These are phyloP conservation scores for Tricholomella constricta DNA, from an alignment of 768 basidiomycete species.

Conservation along the genomic window DNA sequence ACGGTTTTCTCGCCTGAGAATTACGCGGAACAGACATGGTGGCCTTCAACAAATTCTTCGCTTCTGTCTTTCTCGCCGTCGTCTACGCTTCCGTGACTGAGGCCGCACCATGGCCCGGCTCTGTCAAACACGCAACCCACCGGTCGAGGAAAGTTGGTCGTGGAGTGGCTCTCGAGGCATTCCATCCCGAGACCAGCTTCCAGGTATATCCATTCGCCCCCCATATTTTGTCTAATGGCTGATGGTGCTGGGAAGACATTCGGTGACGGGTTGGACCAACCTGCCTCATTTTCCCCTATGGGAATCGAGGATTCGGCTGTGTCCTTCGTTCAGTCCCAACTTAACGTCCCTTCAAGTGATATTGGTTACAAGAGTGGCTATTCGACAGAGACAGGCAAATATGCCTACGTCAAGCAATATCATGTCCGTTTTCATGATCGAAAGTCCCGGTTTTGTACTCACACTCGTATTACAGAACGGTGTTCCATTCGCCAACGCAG, in stretches of 20 bases:
- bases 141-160: constrained; percentile 1
- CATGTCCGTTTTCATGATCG: constrained; percentile 15
- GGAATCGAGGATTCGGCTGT: constrained; percentile 2
- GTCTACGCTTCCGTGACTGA: constrained; percentile 17
- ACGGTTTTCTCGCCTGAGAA: no score
- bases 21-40: constrained; percentile 22
- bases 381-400: constrained; percentile 16
- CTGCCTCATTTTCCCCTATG: not conserved
- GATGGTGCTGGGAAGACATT: not conserved
- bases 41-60: constrained; percentile 26
- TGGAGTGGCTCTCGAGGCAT: not conserved
- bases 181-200: constrained; percentile 2
- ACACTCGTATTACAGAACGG: constrained; percentile 9
- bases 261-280: constrained; percentile 6
- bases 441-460: not conserved
- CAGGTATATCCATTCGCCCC: not conserved
- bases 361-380: constrained; percentile 18
- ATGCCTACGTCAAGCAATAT: constrained; percentile 23
- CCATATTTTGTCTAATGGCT: not conserved
- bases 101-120: not conserved
- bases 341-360: not conserved
- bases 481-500: constrained; percentile 21
- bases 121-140: constrained; percentile 1
- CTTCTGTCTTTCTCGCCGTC: constrained; percentile 27
- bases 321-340: constrained; percentile 4